Evolutionary conservation across 2,329 filamentous ascomycete species (phyloP).

Genomic region (Alternaria longipes): DNA sequence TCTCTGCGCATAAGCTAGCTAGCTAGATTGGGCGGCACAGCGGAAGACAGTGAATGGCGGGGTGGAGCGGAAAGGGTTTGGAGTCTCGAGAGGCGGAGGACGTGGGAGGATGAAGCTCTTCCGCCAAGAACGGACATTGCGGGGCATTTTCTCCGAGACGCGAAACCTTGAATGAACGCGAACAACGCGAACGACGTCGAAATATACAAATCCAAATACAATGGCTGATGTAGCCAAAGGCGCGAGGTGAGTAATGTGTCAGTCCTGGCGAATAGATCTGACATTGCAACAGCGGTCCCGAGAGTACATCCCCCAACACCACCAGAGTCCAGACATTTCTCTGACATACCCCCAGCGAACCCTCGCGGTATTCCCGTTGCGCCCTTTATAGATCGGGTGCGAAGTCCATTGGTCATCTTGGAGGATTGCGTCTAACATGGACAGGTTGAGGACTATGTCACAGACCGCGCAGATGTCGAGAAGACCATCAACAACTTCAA

Average conservation of each 20-base stretch:
- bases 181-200: constrained; percentile 14
- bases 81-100: constrained; percentile 6
- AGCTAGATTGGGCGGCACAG: not conserved
- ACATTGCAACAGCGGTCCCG: constrained; percentile 11
- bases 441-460: constrained; percentile 82
- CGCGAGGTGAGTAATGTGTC: constrained; percentile 29
- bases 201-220: constrained; percentile 13
- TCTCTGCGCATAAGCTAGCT: not conserved
- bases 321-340: constrained; percentile 2
- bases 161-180: constrained; percentile 30
- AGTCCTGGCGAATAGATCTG: not conserved
- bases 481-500: constrained; percentile 83
- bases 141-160: constrained; percentile 28
- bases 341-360: constrained; percentile 49
- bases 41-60: not conserved
- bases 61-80: not conserved
- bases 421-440: not conserved
- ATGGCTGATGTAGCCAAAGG: constrained; percentile 44
- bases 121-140: constrained; percentile 22
- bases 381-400: constrained; percentile 20
- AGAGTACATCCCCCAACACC: constrained; percentile 8
- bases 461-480: constrained; percentile 80
- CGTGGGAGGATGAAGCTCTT: not conserved
- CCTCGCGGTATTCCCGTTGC: constrained; percentile 18
- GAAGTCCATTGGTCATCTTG: not conserved